These are phyloP conservation scores for Baudoinia panamericana DNA, from an alignment of 495 filamentous ascomycete species.

Conservation along the genomic window DNA sequence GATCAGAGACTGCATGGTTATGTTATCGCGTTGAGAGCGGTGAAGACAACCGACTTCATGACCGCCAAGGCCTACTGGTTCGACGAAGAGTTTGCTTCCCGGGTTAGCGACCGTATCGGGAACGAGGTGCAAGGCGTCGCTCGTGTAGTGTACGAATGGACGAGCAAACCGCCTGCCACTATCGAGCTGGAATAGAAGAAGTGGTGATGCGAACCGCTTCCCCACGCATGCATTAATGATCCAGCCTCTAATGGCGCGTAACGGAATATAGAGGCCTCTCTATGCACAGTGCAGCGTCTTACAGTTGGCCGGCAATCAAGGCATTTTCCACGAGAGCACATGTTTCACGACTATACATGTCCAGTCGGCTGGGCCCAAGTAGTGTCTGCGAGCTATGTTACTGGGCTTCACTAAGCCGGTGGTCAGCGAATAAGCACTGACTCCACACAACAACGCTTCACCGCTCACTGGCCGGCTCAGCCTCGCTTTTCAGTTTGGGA, in stretches of 20 bases:
- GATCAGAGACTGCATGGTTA: slow-evolving; percentile 53
- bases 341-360: background rate
- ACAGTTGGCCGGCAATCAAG: too few relatives aligned
- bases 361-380: too few relatives aligned
- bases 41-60: slow-evolving; percentile 73
- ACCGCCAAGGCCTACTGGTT: slow-evolving; percentile 61
- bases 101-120: slow-evolving; percentile 57
- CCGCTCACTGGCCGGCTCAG: too few relatives aligned
- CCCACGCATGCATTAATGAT: too few relatives aligned
- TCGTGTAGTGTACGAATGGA: slow-evolving; percentile 47
- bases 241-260: too few relatives aligned
- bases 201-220: background rate
- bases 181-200: slow-evolving; percentile 53
- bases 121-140: slow-evolving; percentile 74
- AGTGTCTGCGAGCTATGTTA: too few relatives aligned
- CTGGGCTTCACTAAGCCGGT: too few relatives aligned
- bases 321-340: background rate
- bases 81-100: slow-evolving; percentile 51
- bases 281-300: too few relatives aligned
- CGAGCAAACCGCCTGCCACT: slow-evolving; percentile 70
- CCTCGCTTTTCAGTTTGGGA: too few relatives aligned
- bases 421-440: too few relatives aligned
- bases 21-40: slow-evolving; percentile 55
- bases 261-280: too few relatives aligned
- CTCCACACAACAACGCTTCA: too few relatives aligned